Percentiles rank a stretch among this genome's conserved stretches.
Evolutionary conservation across 345 rosid genomes (phyloP).

Genomic region (Geranium brycei): DNA sequence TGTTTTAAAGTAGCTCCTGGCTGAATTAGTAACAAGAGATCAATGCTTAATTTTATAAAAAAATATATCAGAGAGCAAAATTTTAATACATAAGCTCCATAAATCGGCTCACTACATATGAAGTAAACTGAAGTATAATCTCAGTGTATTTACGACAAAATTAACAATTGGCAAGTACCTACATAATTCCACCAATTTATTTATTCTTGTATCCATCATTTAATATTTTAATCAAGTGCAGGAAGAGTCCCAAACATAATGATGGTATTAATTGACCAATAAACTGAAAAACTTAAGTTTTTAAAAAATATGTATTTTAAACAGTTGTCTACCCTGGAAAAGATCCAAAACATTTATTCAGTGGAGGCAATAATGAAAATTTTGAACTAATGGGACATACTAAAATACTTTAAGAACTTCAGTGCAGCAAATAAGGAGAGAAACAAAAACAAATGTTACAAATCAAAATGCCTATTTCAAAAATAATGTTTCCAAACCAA

Average conservation of each 20-base stretch:
- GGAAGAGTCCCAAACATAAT: background rate
- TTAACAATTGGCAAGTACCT: background rate
- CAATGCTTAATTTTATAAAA: background rate
- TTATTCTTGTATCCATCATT: background rate
- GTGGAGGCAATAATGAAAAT: no score
- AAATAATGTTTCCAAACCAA: no score
- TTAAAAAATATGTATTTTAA: no score
- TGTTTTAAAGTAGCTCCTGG: conserved; percentile 72
- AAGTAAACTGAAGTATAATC: background rate
- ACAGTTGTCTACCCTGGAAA: no score
- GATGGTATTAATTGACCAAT: background rate
- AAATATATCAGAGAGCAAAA: background rate
- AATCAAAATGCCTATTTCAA: no score
- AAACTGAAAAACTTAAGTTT: no score
- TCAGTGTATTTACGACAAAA: background rate
- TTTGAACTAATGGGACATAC: no score
- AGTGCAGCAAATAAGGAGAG: no score
- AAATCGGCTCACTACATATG: background rate
- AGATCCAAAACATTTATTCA: no score
- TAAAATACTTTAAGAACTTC: no score
- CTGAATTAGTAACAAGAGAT: conserved; percentile 32
- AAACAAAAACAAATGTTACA: no score
- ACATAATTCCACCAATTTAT: background rate
- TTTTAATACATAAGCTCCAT: background rate
- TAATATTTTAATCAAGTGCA: background rate